Evolutionary conservation across 2,329 filamentous ascomycete genomes (phyloP).

Genomic region (Teratosphaeriaceae sp.): DNA sequence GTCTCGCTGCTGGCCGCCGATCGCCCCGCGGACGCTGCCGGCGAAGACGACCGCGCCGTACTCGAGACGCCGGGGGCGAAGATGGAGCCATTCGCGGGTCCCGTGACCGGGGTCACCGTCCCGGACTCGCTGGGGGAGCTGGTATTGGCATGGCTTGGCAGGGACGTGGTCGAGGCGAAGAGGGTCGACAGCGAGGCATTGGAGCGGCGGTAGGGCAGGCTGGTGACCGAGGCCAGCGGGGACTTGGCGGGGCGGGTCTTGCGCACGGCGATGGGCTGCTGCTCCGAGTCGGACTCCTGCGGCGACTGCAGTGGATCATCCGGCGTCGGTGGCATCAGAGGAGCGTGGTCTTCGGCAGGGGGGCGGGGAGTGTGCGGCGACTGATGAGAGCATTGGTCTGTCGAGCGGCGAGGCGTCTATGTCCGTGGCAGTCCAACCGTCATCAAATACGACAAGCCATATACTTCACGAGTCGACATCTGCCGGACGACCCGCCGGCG

Average conservation of each 20-base stretch:
- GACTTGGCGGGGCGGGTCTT: slow-evolving; percentile 50
- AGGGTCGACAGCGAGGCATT: slow-evolving; percentile 47
- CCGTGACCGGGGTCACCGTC: slow-evolving; percentile 35
- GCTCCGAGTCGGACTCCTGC: slow-evolving; percentile 61
- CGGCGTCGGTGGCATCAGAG: slow-evolving; percentile 58
- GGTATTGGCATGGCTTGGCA: slow-evolving; percentile 31
- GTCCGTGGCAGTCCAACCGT: neutral
- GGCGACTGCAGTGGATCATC: slow-evolving; percentile 61
- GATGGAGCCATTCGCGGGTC: slow-evolving; percentile 31
- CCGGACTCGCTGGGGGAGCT: slow-evolving; percentile 34
- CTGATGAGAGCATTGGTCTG: slow-evolving; percentile 14
- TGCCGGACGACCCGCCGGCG: too few species aligned
- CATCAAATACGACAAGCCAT: too few species aligned
- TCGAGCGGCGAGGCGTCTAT: neutral
- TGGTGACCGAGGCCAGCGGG: slow-evolving; percentile 54
- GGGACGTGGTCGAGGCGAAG: slow-evolving; percentile 45
- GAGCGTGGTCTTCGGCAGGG: slow-evolving; percentile 14
- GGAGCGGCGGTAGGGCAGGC: slow-evolving; percentile 48
- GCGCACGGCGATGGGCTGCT: slow-evolving; percentile 53
- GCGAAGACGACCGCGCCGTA: slow-evolving; percentile 33
- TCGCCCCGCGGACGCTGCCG: slow-evolving; percentile 33
- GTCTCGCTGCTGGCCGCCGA: slow-evolving; percentile 43
- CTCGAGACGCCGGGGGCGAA: slow-evolving; percentile 37
- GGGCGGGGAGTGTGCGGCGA: slow-evolving; percentile 2
- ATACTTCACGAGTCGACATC: too few species aligned